Base-by-base conservation (phyloP, 2,329 filamentous ascomycete species). In the Aspergillus japonicus region DNA sequence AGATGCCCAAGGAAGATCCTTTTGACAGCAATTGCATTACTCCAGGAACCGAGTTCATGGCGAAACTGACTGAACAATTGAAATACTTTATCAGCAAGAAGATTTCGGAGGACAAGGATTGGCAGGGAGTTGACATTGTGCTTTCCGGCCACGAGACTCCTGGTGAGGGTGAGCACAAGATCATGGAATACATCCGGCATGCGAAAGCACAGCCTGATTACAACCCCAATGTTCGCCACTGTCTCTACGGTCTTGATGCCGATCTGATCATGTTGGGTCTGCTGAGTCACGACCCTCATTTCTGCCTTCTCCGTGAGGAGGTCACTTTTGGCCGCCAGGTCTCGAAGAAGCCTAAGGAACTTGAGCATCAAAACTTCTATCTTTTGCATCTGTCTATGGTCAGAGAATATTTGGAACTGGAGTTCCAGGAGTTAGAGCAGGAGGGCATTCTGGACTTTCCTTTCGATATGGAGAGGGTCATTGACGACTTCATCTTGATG, bases 21-120 rank as follows among this genome's bases (percentile, higher is more conserved):
- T 99, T 99, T 73, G 95, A 99, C 82, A 98, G 94, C 82, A 99
- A 99, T 77, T 97, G 95, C 76, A 99, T 99, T 71, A 99, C 95
- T 5, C 95, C 95, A 31, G 95, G 85, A 64, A 99, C 95, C 35
- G 92, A 90, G 68, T 99, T 99, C 77, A 99, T 99, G 95, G 92
- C 94, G 50, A 96, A 94, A 77, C 83, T 99, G 69, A 96, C 95
- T 5, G 85, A 88, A 68, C 96, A 99, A 78, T 82, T 99, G 65
- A 96, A 96, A 78, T 99, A 99, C 76, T 99, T 99, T 78, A 89
- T 99, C 81, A 96, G 91, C 82, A 99, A 99, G 80, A 99, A 99
- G 79, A 89, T 99, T 11, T 95, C 92, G 2, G 94, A 99, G 76
- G 95, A 99, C 75, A 87, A 89, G 51, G 95, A 99, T 71, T 99